Base-by-base conservation (phyloP, 2,329 filamentous ascomycete species). In the Trichoderma aggressivum region DNA sequence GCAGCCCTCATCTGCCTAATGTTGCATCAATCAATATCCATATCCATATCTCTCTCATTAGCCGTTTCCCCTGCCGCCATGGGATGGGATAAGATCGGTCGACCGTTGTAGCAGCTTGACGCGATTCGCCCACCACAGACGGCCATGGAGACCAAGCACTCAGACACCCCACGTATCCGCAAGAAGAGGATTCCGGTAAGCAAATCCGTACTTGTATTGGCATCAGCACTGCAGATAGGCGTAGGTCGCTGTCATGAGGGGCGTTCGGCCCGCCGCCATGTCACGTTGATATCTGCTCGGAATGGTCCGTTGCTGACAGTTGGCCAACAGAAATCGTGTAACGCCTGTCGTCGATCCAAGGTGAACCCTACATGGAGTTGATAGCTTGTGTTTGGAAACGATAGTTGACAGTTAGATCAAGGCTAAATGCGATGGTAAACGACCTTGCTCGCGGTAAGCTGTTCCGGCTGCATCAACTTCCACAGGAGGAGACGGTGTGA, bases 321-420 rank as follows among this genome's bases (percentile, higher is more conserved):
- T 68, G n/a, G 7, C 16, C 14, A 18, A 24, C 26, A 78, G 77
- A 77, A 75, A 65, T 76, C 77, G 14, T 78, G 77, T 39, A 73
- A 70, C 30, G 72, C 76, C 10, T 78, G 77, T 59, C 75, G 77
- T 4, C 72, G 71, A n/a, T 76, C 76, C 58, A 78, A 78, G 72
- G 77, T 76, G 66, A 26, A 66, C 12, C 14, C 36, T 7, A 24
- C n/a, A 56, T 56, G 7, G 34, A 47, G 26, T 21, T 18, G 43
- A 21, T 21, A 55, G 43, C 24, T 30, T 14, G 30, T 32, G 18
- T 26, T 43, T 47, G 24, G 14, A 6, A 39, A 21, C 11, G 32
- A 6, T n/a, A 30, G 7, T 24, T 21, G 10, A 36, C 26, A 32
- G 26, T 18, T 26, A 59, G 30, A 3, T 1, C 16, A 28, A 78